phyloP scores from a whole-genome alignment of 768 basidiomycete species.

The Pulveroboletus sp. region DNA sequence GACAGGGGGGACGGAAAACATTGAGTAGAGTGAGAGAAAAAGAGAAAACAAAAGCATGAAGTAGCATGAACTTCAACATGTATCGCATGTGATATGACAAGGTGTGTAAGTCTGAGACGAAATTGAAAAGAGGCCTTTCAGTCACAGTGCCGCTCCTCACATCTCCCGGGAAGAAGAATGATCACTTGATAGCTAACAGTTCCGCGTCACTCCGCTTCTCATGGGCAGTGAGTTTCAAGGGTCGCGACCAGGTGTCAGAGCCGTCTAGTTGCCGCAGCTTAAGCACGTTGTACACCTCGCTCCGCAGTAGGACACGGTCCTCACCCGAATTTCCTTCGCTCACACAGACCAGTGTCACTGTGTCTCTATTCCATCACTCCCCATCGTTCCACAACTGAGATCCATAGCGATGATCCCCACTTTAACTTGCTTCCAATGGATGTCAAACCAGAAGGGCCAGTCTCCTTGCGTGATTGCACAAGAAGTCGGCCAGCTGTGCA shows the following conservation, averaged over 20 bases:
- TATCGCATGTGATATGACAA: no score
- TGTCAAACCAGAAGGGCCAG: constrained; percentile 8
- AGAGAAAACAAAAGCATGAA: no score
- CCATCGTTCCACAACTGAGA: background rate
- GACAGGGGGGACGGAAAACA: no score
- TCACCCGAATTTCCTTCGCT: background rate
- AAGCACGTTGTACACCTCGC: constrained; percentile 4
- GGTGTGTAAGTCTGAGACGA: no score
- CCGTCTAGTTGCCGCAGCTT: background rate
- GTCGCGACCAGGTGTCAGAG: background rate
- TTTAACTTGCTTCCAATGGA: constrained; percentile 8
- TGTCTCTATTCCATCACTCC: background rate
- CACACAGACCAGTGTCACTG: background rate
- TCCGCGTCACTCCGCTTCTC: constrained; percentile 1
- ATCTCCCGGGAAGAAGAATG: background rate
- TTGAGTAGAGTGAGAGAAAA: no score
- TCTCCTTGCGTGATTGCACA: constrained; percentile 17
- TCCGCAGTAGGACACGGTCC: constrained; percentile 1
- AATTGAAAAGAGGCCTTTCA: no score
- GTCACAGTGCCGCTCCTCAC: no score
- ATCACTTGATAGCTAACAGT: background rate
- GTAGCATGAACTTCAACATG: no score
- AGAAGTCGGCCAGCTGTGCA: constrained; percentile 17
- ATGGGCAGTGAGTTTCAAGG: constrained; percentile 2
- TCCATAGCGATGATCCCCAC: constrained; percentile 7